Evolutionary conservation across 2,329 filamentous ascomycete genomes (phyloP).

Genomic region (Neofusicoccum ribis): DNA sequence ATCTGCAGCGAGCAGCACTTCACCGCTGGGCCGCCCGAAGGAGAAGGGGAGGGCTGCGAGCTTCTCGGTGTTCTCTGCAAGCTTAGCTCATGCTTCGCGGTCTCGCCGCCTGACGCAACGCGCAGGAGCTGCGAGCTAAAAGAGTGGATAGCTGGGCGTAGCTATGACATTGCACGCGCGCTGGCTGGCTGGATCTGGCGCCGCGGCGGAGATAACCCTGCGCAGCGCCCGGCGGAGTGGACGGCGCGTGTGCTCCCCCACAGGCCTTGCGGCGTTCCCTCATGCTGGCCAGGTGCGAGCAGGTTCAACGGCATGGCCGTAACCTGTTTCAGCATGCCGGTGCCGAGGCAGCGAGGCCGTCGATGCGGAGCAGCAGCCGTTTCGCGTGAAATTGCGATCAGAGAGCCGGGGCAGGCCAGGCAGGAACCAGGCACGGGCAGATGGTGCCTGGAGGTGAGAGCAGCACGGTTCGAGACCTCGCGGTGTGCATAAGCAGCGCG

Average conservation of each 20-base stretch:
- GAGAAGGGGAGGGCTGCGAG: not conserved
- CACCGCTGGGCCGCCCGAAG: not conserved
- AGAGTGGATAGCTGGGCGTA: not conserved
- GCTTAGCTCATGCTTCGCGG: not conserved
- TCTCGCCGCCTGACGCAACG: not conserved
- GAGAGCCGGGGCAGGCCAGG: not conserved
- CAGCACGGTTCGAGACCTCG: not conserved
- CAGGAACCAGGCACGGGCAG: not conserved
- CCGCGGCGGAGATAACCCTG: constrained; percentile 2
- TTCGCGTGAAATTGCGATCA: constrained; percentile 9
- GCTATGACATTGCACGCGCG: too few relatives aligned
- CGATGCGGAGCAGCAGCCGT: constrained; percentile 2
- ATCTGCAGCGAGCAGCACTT: not conserved
- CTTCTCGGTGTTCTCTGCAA: not conserved
- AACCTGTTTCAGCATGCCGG: constrained; percentile 1
- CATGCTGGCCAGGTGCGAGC: not conserved
- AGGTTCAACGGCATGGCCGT: not conserved
- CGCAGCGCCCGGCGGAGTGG: not conserved
- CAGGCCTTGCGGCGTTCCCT: not conserved
- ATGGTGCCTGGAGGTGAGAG: too few relatives aligned
- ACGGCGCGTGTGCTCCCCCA: not conserved
- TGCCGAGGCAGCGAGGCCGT: not conserved
- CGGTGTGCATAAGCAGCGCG: constrained; percentile 4
- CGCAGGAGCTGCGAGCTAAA: not conserved
- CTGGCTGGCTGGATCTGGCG: not conserved